These are phyloP conservation scores for Penicillium manginii DNA, from an alignment of 495 filamentous ascomycete genomes.

Conservation along the genomic window DNA sequence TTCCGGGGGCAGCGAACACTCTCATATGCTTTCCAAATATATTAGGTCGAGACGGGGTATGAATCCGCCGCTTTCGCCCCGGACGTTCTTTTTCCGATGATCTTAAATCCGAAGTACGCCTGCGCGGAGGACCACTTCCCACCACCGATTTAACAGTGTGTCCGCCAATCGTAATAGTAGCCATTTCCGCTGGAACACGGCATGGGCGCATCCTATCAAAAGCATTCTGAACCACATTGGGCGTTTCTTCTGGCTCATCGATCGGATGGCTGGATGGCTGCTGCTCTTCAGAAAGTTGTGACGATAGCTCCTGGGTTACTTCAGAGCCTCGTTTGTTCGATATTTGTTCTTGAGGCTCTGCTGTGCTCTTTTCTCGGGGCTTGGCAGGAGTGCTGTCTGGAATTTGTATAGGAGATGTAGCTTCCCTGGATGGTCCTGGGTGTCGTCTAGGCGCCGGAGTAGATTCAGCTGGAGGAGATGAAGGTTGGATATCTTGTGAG, in stretches of 20 bases:
- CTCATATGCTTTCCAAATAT: conserved; percentile 70
- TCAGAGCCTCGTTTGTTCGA: background rate
- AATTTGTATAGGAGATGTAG: conserved; percentile 1
- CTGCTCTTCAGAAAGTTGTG: conserved; percentile 17
- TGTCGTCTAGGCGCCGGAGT: conserved; percentile 2
- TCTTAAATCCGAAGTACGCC: conserved; percentile 32
- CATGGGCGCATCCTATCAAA: conserved; percentile 70
- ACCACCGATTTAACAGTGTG: conserved; percentile 69
- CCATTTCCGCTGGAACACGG: conserved; percentile 67
- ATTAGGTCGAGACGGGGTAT: conserved; percentile 46
- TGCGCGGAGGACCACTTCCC: conserved; percentile 51
- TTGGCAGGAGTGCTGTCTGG: conserved; percentile 3
- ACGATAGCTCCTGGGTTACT: conserved; percentile 7
- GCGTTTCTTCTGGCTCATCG: conserved; percentile 31
- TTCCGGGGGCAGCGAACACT: conserved; percentile 74
- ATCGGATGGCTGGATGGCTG: conserved; percentile 21
- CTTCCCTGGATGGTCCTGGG: conserved; percentile 1
- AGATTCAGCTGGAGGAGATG: conserved; percentile 24
- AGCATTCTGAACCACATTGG: conserved; percentile 62
- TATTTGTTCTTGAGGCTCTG: background rate
- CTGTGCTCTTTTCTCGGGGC: background rate
- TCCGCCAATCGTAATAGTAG: conserved; percentile 88
- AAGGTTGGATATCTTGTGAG: conserved; percentile 17
- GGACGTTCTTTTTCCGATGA: conserved; percentile 18
- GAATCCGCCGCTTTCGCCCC: conserved; percentile 39